Percentiles rank a stretch among this genome's conserved stretches.
phyloP scores from a whole-genome alignment of 108 stramenopile species.

The Nitzschia putrida region DNA sequence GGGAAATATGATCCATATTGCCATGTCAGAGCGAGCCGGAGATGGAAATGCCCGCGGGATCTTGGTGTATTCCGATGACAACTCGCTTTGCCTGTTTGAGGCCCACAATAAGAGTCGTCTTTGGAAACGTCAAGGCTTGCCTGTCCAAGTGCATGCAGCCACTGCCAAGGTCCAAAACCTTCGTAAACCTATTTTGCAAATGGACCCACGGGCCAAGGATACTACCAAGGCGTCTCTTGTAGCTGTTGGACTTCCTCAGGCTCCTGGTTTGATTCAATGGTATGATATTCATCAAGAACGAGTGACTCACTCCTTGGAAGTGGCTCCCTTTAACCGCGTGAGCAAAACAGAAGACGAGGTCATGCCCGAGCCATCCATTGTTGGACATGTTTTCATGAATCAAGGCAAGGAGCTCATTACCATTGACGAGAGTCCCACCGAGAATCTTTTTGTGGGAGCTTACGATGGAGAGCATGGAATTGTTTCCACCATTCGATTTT shows the following conservation, averaged over 20 bases:
- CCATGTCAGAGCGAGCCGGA: conserved; percentile 7
- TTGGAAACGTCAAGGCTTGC: conserved; percentile 75
- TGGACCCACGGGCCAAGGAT: conserved; percentile 19
- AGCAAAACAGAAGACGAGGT: conserved; percentile 62
- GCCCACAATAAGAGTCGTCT: conserved; percentile 53
- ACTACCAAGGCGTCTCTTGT: conserved; percentile 21
- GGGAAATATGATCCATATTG: conserved; percentile 62
- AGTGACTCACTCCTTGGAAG: conserved; percentile 59
- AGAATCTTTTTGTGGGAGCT: conserved; percentile 60
- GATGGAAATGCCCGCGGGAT: conserved; percentile 34
- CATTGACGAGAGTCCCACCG: conserved; percentile 65
- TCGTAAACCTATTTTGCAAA: too few relatives aligned
- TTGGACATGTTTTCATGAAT: conserved; percentile 50
- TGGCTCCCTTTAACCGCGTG: conserved; percentile 80
- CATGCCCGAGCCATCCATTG: conserved; percentile 67
- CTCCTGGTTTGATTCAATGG: conserved; percentile 83
- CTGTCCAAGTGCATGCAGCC: conserved; percentile 12
- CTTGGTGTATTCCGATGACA: conserved; percentile 64
- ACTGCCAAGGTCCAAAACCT: too few relatives aligned
- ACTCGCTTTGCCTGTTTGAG: conserved; percentile 66
- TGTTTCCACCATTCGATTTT: conserved; percentile 72
- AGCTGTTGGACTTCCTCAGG: conserved; percentile 45
- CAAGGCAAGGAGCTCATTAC: conserved; percentile 68
- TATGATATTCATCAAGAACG: conserved; percentile 58
- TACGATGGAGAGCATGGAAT: conserved; percentile 39